phyloP scores from a whole-genome alignment of 225 moss, liverwort and hornwort genomes.

The Sphagnum tenellum region DNA sequence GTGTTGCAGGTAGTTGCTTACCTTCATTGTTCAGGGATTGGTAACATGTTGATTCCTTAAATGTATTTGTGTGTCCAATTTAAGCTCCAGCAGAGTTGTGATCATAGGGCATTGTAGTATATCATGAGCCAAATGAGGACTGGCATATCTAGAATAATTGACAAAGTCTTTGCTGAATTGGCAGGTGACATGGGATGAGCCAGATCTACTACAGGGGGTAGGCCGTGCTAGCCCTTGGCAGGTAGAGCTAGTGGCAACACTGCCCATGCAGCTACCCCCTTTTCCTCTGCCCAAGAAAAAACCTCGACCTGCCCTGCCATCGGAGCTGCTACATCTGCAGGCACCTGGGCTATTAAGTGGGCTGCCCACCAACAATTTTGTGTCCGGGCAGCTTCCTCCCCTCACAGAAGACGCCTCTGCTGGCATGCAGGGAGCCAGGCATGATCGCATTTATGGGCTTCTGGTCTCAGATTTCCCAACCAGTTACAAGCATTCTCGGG shows the following conservation, averaged over 20 bases:
- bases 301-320: slow-evolving; percentile 72
- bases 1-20: slow-evolving; percentile 63
- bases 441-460: slow-evolving; percentile 97
- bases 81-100: too few relatives aligned
- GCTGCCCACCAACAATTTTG: slow-evolving; percentile 51
- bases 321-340: slow-evolving; percentile 66
- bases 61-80: too few relatives aligned
- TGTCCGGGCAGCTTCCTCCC: slow-evolving; percentile 66
- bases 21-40: background rate
- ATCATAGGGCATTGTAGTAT: too few relatives aligned
- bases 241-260: slow-evolving; percentile 93
- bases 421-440: slow-evolving; percentile 99
- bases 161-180: background rate
- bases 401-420: slow-evolving; percentile 96
- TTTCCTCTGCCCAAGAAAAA: slow-evolving; percentile 94
- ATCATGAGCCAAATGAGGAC: too few relatives aligned
- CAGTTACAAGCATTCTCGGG: slow-evolving; percentile 71
- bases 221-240: slow-evolving; percentile 99
- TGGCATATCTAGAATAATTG: too few relatives aligned
- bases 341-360: slow-evolving; percentile 37
- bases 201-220: slow-evolving; percentile 92
- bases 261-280: slow-evolving; percentile 98
- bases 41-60: background rate
- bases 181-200: slow-evolving; percentile 99
- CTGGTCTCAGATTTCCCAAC: slow-evolving; percentile 87